Evolutionary conservation across 139 green algal species (phyloP), one percentile per base, ranked within the genome.

Genomic region (Chlamydomonas eustigma): DNA sequence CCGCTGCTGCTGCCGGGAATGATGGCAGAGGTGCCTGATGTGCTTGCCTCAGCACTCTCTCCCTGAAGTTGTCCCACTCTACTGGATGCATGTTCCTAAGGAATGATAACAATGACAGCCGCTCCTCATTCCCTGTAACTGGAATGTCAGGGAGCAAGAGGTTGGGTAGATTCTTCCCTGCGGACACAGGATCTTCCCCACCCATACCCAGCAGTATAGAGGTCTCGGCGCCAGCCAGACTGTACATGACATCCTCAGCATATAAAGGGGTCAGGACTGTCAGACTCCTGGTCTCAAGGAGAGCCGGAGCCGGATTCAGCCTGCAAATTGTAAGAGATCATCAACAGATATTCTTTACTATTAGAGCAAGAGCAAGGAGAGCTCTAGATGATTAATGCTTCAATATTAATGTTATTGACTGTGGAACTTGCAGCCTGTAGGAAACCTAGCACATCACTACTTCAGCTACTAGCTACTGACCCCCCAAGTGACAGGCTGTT

Each of bases 241-340:
- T 76, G 78, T 90, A 94, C 28, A 92, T 71, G 37, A 94, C 88
- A 37, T 91, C 87, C 87, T 94, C 89, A 37, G 80, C 77, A 68
- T 90, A 93, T 67, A 88, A 83, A 0, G 89, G 89, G 4, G 89
- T 94, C 34, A 94, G 81, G 12, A 80, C 83, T 68, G 66, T 52
- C 76, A 74, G 75, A 30, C 39, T 72, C 35, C 65, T 33, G 52
- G 77, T 77, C 64, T 36, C 36, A 28, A 31, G 8, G 12, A 68
- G 52, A 4, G 52, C 8, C 12, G 52, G 52, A 4, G 52, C 52
- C 34, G 8, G 8, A 6, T 25, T 28, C 52, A 68, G 52, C n/a
- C 52, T 68, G 52, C 65, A 18, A 18, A 58, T 28, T 58, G 44
- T 58, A 18, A 18, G 12, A 58, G 44, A 18, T 12, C 12, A 58